Evolutionary conservation across 371 early-diverging fungal species (phyloP), one percentile per base, ranked within the genome.

Genomic region (Mortierella sp.): DNA sequence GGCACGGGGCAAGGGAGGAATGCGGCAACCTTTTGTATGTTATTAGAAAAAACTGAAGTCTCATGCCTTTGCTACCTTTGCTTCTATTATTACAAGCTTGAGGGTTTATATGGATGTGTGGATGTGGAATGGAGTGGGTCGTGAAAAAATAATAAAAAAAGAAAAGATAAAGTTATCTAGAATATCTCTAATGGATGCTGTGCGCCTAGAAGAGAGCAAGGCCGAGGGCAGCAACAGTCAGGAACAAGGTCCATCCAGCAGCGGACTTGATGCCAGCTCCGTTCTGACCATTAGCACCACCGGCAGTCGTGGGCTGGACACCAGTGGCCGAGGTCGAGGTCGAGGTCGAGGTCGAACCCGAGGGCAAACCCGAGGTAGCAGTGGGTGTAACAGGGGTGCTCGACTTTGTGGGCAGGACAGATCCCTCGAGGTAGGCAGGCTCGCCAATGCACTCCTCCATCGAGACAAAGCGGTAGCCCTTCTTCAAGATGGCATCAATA

Each of bases 371-470:
- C 28, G 71, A 13, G 72, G 53, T n/a, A 69, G 55, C 19, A 34
- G 44, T n/a, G 24, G 77, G 21, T 4, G 54, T 16, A 55, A 31
- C 31, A 44, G 73, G 10, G 70, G 59, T 8, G 50, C 26, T 31
- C n/a, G 69, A n/a, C 0, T 5, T 4, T 37, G 46, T 48, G 28
- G 75, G 69, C 4, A 73, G 79, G 50, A 71, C 76, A 55, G 64
- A 82, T n/a, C 78, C 82, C 11, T 59, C n/a, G 34, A 80, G 70
- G 79, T 85, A 85, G 19, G 85, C 69, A 24, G 81, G 76, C 57
- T 79, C 72, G 59, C 87, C 85, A 69, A 86, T 48, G 82, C 92
- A 92, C 73, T 90, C 88, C 71, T 90, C 91, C 54, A 91, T 89
- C 14, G 90, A 91, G 46, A 87, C 83, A 77, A 92, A 91, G 40